Percentiles rank a stretch among this genome's conserved stretches.
These are phyloP conservation scores for Xanthoparmelia taractica DNA, from an alignment of 495 filamentous ascomycete species.

Conservation along the genomic window DNA sequence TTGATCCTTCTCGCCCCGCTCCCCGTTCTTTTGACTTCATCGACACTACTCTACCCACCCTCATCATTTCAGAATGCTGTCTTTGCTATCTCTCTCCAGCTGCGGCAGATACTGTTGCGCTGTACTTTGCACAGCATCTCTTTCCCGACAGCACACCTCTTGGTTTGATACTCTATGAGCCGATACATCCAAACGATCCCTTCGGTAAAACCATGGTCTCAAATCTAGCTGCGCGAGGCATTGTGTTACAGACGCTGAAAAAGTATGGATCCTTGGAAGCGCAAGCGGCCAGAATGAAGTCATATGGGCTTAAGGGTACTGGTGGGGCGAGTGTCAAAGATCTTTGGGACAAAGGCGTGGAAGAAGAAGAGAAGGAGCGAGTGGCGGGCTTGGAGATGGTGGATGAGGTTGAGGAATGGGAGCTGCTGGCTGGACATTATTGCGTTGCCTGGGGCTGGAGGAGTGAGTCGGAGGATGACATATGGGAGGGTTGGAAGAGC, in stretches of 20 bases:
- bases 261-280: conserved; percentile 56
- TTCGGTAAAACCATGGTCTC: conserved; percentile 87
- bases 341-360: conserved; percentile 71
- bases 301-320: conserved; percentile 47
- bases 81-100: conserved; percentile 70
- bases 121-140: conserved; percentile 54
- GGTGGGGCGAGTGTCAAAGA: conserved; percentile 60
- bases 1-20: conserved; percentile 30
- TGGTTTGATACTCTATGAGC: conserved; percentile 78
- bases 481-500: conserved; percentile 38
- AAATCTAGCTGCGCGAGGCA: conserved; percentile 78
- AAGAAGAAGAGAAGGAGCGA: conserved; percentile 65
- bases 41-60: conserved; percentile 58
- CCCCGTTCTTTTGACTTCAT: conserved; percentile 30
- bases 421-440: conserved; percentile 80
- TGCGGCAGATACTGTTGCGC: conserved; percentile 55
- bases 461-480: conserved; percentile 25
- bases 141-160: conserved; percentile 40
- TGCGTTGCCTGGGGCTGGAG: conserved; percentile 81
- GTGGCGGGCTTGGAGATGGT: conserved; percentile 75
- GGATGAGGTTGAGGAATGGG: conserved; percentile 96
- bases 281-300: conserved; percentile 57
- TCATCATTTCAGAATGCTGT: conserved; percentile 90
- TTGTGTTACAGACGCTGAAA: conserved; percentile 74
- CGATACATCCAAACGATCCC: conserved; percentile 69